Percentiles rank a stretch among this genome's conserved stretches.
Conservation (phyloP, 75 land plant species). For the Larix kaempferi region DNA sequence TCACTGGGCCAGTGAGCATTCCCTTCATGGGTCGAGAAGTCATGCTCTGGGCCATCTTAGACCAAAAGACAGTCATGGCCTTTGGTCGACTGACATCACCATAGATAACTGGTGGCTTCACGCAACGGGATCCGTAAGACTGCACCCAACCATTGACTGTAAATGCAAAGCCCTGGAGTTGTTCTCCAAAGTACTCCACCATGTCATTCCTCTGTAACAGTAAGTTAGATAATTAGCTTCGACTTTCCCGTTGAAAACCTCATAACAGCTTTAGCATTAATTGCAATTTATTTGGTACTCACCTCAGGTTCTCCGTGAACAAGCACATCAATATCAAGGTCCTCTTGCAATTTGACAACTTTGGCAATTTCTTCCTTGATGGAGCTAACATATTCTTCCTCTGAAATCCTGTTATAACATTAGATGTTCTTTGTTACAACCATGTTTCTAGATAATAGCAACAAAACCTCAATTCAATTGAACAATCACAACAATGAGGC, state of each 20-base stretch:
- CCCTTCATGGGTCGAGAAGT: constrained; percentile 86
- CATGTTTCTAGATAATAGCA: not conserved
- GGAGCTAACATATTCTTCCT: constrained; percentile 64
- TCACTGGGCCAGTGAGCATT: constrained; percentile 91
- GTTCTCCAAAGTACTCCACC: constrained; percentile 91
- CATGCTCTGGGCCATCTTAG: constrained; percentile 73
- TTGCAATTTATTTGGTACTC: not conserved
- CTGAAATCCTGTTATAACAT: constrained; percentile 56
- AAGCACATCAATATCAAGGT: constrained; percentile 88
- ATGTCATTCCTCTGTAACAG: constrained; percentile 66
- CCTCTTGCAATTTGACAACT: constrained; percentile 81
- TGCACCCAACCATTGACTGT: constrained; percentile 91
- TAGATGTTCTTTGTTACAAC: not conserved
- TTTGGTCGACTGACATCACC: constrained; percentile 94
- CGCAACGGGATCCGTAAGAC: constrained; percentile 94
- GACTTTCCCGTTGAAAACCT: not conserved
- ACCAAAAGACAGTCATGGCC: constrained; percentile 92
- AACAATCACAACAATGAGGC: not conserved
- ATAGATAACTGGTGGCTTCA: constrained; percentile 90
- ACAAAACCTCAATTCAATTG: not conserved
- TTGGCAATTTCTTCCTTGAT: constrained; percentile 73
- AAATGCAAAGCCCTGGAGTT: constrained; percentile 78
- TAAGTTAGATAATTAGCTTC: not conserved
- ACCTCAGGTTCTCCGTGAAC: constrained; percentile 97
- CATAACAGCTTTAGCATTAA: not conserved